Evolutionary conservation across 345 rosid genomes (phyloP).

Genomic region (Nephelium lappaceum): DNA sequence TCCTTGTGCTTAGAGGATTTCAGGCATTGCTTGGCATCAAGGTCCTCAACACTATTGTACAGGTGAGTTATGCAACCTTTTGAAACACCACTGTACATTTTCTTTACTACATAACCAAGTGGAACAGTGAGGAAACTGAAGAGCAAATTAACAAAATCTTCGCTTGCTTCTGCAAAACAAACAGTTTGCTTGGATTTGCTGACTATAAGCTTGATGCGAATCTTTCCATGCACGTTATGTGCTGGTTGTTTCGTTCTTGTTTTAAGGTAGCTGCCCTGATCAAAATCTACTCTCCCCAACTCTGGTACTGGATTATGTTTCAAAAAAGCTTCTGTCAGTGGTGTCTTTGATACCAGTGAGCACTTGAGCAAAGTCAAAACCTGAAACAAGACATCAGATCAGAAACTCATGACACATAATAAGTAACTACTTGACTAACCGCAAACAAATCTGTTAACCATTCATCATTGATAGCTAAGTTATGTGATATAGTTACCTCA

Average conservation of each 20-base stretch:
- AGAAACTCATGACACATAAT: not conserved
- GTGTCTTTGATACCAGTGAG: constrained; percentile 21
- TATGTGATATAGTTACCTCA: constrained; percentile 20
- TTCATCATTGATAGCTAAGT: too few species aligned
- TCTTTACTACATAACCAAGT: constrained; percentile 23
- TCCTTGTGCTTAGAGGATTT: not conserved
- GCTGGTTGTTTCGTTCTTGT: not conserved
- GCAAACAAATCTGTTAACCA: not conserved
- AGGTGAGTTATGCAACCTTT: constrained; percentile 18
- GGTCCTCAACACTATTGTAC: constrained; percentile 10
- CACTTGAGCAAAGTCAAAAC: constrained; percentile 20
- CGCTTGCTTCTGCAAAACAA: constrained; percentile 23
- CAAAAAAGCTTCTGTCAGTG: constrained; percentile 22
- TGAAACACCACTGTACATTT: not conserved
- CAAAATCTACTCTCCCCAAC: not conserved
- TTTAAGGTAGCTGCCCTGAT: not conserved
- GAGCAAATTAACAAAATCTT: constrained; percentile 30
- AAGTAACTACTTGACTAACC: not conserved
- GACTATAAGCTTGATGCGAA: constrained; percentile 13
- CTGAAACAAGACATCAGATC: constrained; percentile 15
- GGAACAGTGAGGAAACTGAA: constrained; percentile 35
- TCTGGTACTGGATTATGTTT: not conserved
- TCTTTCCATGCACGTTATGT: constrained; percentile 8
- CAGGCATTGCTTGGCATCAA: constrained; percentile 18
- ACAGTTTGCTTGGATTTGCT: constrained; percentile 30